A percentile compares a stretch with the other conserved stretches of the same genome.
Conservation (phyloP, 306 rosid genomes). For the Trifolium dubium region DNA sequence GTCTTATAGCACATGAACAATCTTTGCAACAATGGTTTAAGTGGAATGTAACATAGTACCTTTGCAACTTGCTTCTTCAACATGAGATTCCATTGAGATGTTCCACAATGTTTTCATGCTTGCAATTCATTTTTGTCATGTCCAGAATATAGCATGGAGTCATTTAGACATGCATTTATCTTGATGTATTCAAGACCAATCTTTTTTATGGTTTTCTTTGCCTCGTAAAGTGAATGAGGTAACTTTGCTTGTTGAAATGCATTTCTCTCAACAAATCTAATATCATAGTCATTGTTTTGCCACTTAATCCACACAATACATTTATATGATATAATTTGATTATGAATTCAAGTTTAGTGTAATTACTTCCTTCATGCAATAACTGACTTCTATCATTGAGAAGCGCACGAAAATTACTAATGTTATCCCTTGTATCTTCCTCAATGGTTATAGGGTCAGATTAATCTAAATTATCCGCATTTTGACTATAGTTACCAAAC, state of each 20-base stretch:
- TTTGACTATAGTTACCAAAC: too few species aligned
- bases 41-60: neutral
- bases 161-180: constrained; percentile 2
- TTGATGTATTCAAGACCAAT: neutral
- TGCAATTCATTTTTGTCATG: neutral
- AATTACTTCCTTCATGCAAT: too few species aligned
- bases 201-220: neutral
- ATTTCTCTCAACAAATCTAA: neutral
- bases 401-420: too few species aligned
- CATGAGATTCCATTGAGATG: neutral
- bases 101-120: neutral
- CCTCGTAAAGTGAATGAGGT: neutral
- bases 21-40: neutral
- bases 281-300: neutral
- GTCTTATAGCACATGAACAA: neutral
- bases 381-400: too few species aligned
- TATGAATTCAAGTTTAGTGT: too few species aligned
- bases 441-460: too few species aligned
- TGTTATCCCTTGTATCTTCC: too few species aligned
- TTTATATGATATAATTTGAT: too few species aligned
- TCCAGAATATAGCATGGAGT: neutral
- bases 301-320: neutral
- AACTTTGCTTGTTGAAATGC: neutral
- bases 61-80: neutral
- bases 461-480: too few species aligned